A percentile compares a stretch with the other conserved stretches of the same genome.
These are phyloP conservation scores for Sporothrix luriei DNA, from an alignment of 2,329 filamentous ascomycete genomes.

Conservation along the genomic window DNA sequence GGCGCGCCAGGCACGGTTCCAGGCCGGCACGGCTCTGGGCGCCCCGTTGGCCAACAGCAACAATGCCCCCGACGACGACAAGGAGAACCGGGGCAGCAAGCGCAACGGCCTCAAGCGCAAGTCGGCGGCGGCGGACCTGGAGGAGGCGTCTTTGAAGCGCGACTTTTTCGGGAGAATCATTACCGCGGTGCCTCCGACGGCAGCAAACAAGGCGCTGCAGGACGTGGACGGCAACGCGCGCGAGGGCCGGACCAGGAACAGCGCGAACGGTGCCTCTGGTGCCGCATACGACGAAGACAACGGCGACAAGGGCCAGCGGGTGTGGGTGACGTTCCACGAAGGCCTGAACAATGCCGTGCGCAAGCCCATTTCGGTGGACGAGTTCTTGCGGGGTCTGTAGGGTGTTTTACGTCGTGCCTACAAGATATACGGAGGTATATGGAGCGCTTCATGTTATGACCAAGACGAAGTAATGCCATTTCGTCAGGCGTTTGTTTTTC, in stretches of 20 bases:
- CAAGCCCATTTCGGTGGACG: slow-evolving; percentile 79
- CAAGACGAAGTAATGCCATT: neutral
- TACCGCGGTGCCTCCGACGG: slow-evolving; percentile 43
- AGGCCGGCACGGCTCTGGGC: slow-evolving; percentile 50
- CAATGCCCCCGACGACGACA: slow-evolving; percentile 30
- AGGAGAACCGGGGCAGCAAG: neutral
- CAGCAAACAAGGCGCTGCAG: slow-evolving; percentile 25
- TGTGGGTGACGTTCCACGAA: slow-evolving; percentile 89
- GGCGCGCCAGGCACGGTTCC: slow-evolving; percentile 66
- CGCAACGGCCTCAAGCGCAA: slow-evolving; percentile 46
- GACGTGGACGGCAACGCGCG: slow-evolving; percentile 48
- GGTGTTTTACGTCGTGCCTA: too few species aligned
- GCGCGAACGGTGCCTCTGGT: slow-evolving; percentile 4
- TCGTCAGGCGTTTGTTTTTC: neutral
- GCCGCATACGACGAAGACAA: slow-evolving; percentile 23
- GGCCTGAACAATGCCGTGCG: slow-evolving; percentile 89
- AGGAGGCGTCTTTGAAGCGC: slow-evolving; percentile 57
- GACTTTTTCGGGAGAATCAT: slow-evolving; percentile 87
- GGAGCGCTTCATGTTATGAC: neutral
- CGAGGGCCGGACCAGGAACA: slow-evolving; percentile 34
- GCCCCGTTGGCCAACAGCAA: slow-evolving; percentile 15
- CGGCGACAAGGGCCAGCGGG: slow-evolving; percentile 55
- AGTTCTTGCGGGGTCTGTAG: slow-evolving; percentile 71
- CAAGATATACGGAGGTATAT: neutral
- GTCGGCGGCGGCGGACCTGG: slow-evolving; percentile 4